Conservation (phyloP, 768 basidiomycete species). For the Plicaturopsis crispa region DNA sequence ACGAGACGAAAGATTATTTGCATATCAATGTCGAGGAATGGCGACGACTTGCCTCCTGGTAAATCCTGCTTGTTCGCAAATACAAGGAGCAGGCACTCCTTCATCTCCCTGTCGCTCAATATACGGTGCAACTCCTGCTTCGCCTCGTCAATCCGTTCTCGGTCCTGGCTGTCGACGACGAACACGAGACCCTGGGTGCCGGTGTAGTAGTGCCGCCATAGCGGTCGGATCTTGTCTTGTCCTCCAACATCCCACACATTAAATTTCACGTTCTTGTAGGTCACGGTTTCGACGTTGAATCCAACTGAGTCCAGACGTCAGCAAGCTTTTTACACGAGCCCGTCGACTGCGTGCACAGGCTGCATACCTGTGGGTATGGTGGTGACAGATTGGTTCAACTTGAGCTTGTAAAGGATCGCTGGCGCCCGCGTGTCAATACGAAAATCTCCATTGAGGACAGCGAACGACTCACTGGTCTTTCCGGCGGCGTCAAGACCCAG, state of each 20-base stretch:
- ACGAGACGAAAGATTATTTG: constrained; percentile 6
- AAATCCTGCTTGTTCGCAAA: constrained; percentile 99
- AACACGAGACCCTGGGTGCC: constrained; percentile 98
- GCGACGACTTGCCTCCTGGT: constrained; percentile 68
- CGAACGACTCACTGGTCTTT: constrained; percentile 81
- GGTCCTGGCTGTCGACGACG: constrained; percentile 94
- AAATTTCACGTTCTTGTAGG: constrained; percentile 97
- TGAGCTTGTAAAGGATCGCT: constrained; percentile 99
- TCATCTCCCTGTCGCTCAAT: constrained; percentile 96
- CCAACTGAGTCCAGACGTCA: constrained; percentile 50
- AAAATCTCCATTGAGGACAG: constrained; percentile 1
- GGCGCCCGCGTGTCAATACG: constrained; percentile 10
- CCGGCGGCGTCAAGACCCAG: constrained; percentile 96
- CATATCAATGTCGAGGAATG: background rate
- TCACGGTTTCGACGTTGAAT: constrained; percentile 99
- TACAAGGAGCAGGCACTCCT: constrained; percentile 93
- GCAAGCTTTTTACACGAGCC: constrained; percentile 4
- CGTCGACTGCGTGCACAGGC: constrained; percentile 4
- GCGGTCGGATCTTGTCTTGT: constrained; percentile 98
- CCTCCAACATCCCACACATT: constrained; percentile 97
- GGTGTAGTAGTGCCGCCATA: constrained; percentile 99
- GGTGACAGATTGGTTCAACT: constrained; percentile 96
- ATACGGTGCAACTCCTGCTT: constrained; percentile 94
- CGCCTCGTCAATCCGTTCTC: constrained; percentile 94
- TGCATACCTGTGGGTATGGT: constrained; percentile 84